phyloP scores from a whole-genome alignment of 202 grass and related monocot species.

The Zoysia matrella region DNA sequence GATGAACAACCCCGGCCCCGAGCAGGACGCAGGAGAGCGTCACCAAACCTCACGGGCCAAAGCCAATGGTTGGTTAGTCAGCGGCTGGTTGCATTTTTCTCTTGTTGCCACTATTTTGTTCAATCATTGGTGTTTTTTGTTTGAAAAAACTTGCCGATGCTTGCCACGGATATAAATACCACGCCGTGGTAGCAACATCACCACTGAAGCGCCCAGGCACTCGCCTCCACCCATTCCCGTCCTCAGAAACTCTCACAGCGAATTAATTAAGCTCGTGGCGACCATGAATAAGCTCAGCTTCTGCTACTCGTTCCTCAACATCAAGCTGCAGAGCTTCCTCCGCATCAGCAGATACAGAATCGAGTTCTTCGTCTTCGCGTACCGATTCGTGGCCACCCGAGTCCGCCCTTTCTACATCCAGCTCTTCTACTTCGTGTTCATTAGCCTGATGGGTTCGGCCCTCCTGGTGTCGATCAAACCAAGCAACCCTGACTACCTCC shows the following conservation, averaged over 20 bases:
- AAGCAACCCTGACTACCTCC: constrained; percentile 41
- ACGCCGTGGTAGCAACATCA: not conserved
- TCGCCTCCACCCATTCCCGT: not conserved
- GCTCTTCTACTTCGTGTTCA: constrained; percentile 51
- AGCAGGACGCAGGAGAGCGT: not conserved
- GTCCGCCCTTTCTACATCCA: constrained; percentile 61
- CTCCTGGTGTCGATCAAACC: constrained; percentile 50
- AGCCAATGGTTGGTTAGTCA: not conserved
- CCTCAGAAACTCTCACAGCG: too few species aligned
- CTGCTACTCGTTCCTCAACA: constrained; percentile 42
- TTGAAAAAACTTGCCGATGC: not conserved
- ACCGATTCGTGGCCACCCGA: constrained; percentile 36
- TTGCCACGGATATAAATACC: constrained; percentile 29
- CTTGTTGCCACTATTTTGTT: not conserved
- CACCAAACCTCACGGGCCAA: not conserved
- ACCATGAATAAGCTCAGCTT: not conserved
- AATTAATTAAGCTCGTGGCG: too few species aligned
- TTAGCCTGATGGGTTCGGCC: constrained; percentile 49
- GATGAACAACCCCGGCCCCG: not conserved
- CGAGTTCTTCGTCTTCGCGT: not conserved
- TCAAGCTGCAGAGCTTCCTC: constrained; percentile 51
- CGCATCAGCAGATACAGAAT: constrained; percentile 31
- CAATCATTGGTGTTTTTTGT: not conserved
- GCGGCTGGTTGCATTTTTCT: not conserved
- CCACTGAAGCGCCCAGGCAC: not conserved